A percentile compares a stretch with the other conserved stretches of the same genome.
Conservation (phyloP, 164 flowering plant species). For the Cinnamomum chago region DNA sequence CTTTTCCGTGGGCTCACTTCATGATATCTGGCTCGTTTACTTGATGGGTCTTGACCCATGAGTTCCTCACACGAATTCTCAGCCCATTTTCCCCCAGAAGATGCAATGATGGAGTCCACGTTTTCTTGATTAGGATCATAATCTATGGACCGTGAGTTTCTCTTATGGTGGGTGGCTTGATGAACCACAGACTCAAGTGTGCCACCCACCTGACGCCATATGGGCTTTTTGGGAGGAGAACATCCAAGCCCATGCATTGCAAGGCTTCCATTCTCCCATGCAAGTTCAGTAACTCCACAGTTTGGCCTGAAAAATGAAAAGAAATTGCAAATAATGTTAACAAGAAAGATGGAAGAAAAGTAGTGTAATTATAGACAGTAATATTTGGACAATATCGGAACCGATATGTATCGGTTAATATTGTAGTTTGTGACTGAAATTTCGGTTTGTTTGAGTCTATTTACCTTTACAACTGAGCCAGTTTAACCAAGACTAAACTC, state of each 20-base stretch:
- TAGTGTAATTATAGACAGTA: too few species aligned
- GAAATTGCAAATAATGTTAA: neutral
- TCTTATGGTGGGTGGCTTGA: conserved; percentile 42
- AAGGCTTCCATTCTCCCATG: conserved; percentile 70
- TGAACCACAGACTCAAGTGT: conserved; percentile 76
- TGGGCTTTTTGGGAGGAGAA: conserved; percentile 20
- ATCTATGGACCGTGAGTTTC: neutral
- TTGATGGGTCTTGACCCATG: neutral
- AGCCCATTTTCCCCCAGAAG: conserved; percentile 27
- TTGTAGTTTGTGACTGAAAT: neutral
- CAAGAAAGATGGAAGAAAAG: neutral
- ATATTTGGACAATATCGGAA: neutral
- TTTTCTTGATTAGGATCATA: conserved; percentile 3
- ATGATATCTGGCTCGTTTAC: conserved; percentile 23
- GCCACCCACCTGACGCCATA: conserved; percentile 34
- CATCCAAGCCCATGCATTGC: conserved; percentile 47
- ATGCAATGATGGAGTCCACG: conserved; percentile 18
- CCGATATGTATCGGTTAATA: too few species aligned
- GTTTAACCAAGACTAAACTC: neutral
- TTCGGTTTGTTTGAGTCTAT: neutral
- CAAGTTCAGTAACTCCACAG: conserved; percentile 48
- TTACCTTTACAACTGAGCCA: too few species aligned
- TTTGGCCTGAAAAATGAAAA: conserved; percentile 23
- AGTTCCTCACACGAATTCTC: conserved; percentile 12
- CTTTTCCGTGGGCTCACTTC: conserved; percentile 14